Conservation (phyloP, 75 land plant genomes). For the Gnetum montanum region DNA sequence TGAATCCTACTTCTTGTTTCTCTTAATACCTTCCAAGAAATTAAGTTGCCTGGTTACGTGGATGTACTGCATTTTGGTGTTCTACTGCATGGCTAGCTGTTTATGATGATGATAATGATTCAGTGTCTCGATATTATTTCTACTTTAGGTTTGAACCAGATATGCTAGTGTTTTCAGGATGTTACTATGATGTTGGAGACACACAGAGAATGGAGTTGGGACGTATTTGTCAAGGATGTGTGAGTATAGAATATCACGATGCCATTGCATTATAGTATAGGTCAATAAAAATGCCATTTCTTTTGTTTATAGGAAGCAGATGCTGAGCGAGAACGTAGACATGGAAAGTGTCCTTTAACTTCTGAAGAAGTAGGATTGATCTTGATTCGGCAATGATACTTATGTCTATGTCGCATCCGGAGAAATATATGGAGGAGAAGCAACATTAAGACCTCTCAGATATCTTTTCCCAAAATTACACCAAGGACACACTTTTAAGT, state of each 20-base stretch:
- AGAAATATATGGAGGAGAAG: constrained; percentile 94
- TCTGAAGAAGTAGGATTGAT: constrained; percentile 95
- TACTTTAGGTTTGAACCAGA: constrained; percentile 86
- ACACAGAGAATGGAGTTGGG: constrained; percentile 70
- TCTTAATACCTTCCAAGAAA: background rate
- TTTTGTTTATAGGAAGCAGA: constrained; percentile 62
- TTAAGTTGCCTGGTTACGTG: background rate
- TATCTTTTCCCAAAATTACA: constrained; percentile 87
- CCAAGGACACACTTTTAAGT: constrained; percentile 77
- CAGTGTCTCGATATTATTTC: background rate
- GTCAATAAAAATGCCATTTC: no score
- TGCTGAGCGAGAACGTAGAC: constrained; percentile 68
- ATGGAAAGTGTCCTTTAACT: constrained; percentile 94
- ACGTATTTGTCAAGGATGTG: constrained; percentile 83
- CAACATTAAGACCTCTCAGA: constrained; percentile 71
- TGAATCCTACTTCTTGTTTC: background rate
- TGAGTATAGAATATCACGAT: constrained; percentile 14
- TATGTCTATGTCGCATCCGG: constrained; percentile 95
- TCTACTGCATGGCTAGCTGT: background rate
- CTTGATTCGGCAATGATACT: constrained; percentile 80
- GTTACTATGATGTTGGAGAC: constrained; percentile 97
- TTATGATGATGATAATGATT: background rate
- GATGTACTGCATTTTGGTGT: background rate
- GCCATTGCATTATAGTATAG: no score
- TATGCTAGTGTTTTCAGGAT: constrained; percentile 98